Base-by-base conservation (phyloP, 352 stramenopile genomes). In the Elongisporangium anandrum region DNA sequence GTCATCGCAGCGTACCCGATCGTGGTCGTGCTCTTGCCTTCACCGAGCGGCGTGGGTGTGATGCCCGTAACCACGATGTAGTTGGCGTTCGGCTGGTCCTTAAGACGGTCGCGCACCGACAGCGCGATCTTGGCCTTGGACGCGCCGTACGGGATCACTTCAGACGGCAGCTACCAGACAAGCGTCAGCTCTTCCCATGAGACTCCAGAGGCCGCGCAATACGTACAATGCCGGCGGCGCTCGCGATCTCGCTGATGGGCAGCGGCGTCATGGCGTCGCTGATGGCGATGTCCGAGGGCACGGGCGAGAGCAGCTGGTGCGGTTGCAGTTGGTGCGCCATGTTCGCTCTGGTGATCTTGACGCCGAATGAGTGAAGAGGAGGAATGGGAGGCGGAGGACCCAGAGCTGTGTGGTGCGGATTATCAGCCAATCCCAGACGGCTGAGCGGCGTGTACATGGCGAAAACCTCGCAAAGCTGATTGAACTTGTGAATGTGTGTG, bases 21-120 rank as follows among this genome's bases (percentile, higher is more conserved):
- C 2, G 96, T 99, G 8, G 97, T 99, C n/a, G 97, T 99, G 59
- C 89, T 98, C 72, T 99, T 99, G 59, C 97, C 97, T 73, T 99
- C 97, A 6, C 97, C 97, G 12, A 99, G 75, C 6, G 97, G 96
- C 23, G 97, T 99, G 5, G 97, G 97, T 61, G 98, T 99, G 69
- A 99, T 99, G 24, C 97, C 97, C 51, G 92, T 97, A 4, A 97
- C 87, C 10, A 99, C 94, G 23, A 99, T 90, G 71, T 99, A 99
- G 78, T 99, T 98, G 57, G 94, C 96, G 56, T 98, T 91, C 2
- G 79, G 69, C 20, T 76, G 65, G 61, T 92, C 77, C 52, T 90
- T 81, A 39, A 99, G 80, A 41, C 94, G 88, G 57, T 97, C 79
- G 29, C 90, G 88, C 60, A 98, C 86, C 8, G 59, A 68, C 17